These are phyloP conservation scores for Cronartium quercuum DNA, from an alignment of 1,284 basidiomycete genomes.

Conservation along the genomic window DNA sequence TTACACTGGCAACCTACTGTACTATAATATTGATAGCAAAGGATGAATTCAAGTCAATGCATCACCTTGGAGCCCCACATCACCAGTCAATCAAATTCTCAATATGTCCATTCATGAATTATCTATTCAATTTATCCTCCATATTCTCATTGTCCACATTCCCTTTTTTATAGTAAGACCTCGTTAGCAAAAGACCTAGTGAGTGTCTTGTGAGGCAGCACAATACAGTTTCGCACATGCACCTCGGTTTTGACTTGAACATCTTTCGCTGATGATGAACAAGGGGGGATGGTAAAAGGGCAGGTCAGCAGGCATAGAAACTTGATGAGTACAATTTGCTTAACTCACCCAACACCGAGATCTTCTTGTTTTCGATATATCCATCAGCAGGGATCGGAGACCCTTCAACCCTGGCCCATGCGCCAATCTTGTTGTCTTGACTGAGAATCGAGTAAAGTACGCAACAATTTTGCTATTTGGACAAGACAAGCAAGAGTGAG, in stretches of 20 bases:
- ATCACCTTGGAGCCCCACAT: too few relatives aligned
- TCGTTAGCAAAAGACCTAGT: constrained; percentile 51
- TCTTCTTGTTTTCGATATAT: constrained; percentile 51
- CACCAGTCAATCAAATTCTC: not conserved
- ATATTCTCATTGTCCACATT: not conserved
- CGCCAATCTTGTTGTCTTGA: constrained; percentile 50
- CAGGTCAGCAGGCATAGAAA: not conserved
- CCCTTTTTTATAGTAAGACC: constrained; percentile 51
- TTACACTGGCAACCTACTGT: too few relatives aligned
- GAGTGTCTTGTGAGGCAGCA: constrained; percentile 54
- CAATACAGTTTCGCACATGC: constrained; percentile 51
- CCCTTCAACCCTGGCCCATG: constrained; percentile 55
- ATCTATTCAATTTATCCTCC: not conserved
- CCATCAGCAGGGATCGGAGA: constrained; percentile 45
- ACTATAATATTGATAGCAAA: not conserved
- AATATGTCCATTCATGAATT: not conserved
- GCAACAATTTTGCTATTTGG: constrained; percentile 51
- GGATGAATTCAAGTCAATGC: too few relatives aligned
- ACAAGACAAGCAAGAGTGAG: not conserved
- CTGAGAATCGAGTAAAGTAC: constrained; percentile 54
- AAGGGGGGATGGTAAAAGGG: not conserved
- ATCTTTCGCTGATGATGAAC: constrained; percentile 21
- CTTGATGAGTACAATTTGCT: not conserved
- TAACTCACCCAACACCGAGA: constrained; percentile 52
- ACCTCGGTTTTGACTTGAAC: constrained; percentile 37